These are phyloP conservation scores for Kockiozyma suomiensis DNA, from an alignment of 805 yeast species.

Conservation along the genomic window DNA sequence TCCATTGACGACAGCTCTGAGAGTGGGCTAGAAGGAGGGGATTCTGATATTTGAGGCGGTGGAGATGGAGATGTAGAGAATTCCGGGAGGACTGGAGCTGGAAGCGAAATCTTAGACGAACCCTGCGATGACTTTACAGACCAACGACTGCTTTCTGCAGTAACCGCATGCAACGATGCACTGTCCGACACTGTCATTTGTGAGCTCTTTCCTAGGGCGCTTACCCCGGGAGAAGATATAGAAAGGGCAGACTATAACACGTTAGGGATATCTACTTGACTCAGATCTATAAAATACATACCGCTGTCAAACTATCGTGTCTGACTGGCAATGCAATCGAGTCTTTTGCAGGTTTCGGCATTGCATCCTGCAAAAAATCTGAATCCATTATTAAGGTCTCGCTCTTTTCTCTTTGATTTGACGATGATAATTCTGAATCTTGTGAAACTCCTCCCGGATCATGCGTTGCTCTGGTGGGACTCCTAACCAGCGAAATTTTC, in stretches of 20 bases:
- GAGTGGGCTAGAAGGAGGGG: conserved; percentile 16
- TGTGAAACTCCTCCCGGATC: conserved; percentile 1
- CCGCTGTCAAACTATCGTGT: neutral
- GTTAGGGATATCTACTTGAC: neutral
- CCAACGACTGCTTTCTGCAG: too few relatives aligned
- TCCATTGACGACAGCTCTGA: conserved; percentile 11
- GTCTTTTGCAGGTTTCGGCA: too few relatives aligned
- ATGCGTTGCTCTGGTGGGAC: neutral
- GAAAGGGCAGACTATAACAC: neutral
- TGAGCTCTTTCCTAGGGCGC: too few relatives aligned
- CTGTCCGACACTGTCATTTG: too few relatives aligned
- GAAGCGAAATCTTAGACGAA: too few relatives aligned
- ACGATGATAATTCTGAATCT: neutral
- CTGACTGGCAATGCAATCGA: neutral
- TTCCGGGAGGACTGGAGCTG: neutral
- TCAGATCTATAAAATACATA: too few relatives aligned
- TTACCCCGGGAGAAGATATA: too few relatives aligned
- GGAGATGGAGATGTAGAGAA: neutral
- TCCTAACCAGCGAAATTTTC: neutral
- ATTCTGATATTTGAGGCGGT: neutral
- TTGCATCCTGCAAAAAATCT: too few relatives aligned
- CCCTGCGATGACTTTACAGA: neutral
- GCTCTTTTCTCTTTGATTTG: too few relatives aligned
- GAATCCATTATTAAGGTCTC: too few relatives aligned
- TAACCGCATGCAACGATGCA: too few relatives aligned